Percentiles rank a stretch among this genome's conserved stretches.
Conservation (phyloP, 2,329 filamentous ascomycete species). For the Sporothrix humicola region DNA sequence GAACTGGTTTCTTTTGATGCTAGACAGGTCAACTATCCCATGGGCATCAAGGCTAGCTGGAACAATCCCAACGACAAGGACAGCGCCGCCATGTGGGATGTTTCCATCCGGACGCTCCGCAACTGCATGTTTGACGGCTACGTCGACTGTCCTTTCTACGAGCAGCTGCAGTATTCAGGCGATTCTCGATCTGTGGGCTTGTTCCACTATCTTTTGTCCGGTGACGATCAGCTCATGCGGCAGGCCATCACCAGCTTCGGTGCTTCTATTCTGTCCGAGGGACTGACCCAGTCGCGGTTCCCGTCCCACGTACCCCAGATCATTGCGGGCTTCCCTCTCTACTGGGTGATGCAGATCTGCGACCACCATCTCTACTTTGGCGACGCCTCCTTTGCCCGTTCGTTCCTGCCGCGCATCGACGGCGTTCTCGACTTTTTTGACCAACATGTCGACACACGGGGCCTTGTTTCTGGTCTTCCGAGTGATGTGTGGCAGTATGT, state of each 20-base stretch:
- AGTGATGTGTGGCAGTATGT: conserved; percentile 46
- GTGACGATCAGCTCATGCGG: conserved; percentile 45
- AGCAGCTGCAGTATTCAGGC: conserved; percentile 44
- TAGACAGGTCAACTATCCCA: conserved; percentile 48
- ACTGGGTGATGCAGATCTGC: conserved; percentile 47
- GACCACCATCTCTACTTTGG: conserved; percentile 49
- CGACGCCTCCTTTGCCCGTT: conserved; percentile 42
- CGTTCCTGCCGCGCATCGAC: conserved; percentile 46
- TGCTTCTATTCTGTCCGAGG: conserved; percentile 39
- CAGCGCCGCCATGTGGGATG: conserved; percentile 39
- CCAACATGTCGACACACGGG: conserved; percentile 39
- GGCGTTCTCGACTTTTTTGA: conserved; percentile 47
- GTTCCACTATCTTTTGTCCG: conserved; percentile 44
- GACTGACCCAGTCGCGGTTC: conserved; percentile 46
- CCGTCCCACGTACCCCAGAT: conserved; percentile 47
- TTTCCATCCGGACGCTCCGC: conserved; percentile 44
- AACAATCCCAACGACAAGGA: conserved; percentile 34
- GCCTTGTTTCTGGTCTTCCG: conserved; percentile 40
- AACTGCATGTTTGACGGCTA: conserved; percentile 48
- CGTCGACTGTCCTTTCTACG: conserved; percentile 47
- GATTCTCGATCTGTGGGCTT: conserved; percentile 42
- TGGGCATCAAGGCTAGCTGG: conserved; percentile 43
- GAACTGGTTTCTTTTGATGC: conserved; percentile 41
- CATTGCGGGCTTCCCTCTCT: conserved; percentile 49
- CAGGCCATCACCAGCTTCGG: conserved; percentile 44